phyloP scores from a whole-genome alignment of 2,329 filamentous ascomycete species.

The Alternaria arborescens region DNA sequence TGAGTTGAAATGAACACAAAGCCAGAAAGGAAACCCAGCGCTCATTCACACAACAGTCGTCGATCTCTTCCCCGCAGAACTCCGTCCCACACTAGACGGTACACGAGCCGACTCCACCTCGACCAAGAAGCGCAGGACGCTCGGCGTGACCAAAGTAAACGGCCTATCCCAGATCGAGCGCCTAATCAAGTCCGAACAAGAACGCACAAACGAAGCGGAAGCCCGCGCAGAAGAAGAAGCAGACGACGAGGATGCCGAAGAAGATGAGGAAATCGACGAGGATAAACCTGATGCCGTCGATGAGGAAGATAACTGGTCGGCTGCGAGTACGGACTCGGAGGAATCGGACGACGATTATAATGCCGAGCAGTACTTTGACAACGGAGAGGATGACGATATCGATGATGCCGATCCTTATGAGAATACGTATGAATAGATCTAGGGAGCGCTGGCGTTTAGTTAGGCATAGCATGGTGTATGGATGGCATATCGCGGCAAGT shows the following conservation, averaged over 20 bases:
- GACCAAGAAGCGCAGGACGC: slow-evolving; percentile 45
- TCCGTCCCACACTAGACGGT: slow-evolving; percentile 63
- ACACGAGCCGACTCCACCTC: slow-evolving; percentile 27
- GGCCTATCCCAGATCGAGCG: slow-evolving; percentile 48
- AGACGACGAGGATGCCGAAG: slow-evolving; percentile 57
- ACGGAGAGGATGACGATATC: slow-evolving; percentile 59
- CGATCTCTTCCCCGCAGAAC: slow-evolving; percentile 66
- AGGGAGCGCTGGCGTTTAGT: not conserved
- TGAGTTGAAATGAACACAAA: slow-evolving; percentile 45
- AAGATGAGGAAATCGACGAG: slow-evolving; percentile 58
- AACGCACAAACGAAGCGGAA: slow-evolving; percentile 56
- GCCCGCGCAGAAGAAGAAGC: slow-evolving; percentile 52
- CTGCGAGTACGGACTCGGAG: slow-evolving; percentile 67
- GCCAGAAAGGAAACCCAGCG: not conserved
- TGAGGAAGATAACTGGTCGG: slow-evolving; percentile 62
- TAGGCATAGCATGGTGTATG: no score
- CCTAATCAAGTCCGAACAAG: slow-evolving; percentile 56
- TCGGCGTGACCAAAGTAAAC: slow-evolving; percentile 46
- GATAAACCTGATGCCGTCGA: slow-evolving; percentile 63
- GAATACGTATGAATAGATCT: slow-evolving; percentile 44
- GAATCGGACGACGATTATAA: slow-evolving; percentile 72
- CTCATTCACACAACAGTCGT: slow-evolving; percentile 54
- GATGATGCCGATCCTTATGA: slow-evolving; percentile 50
- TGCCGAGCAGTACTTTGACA: slow-evolving; percentile 66
- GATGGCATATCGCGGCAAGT: no score